phyloP scores from a whole-genome alignment of 371 early-diverging fungal genomes.

The Syncephalastrum racemosum region DNA sequence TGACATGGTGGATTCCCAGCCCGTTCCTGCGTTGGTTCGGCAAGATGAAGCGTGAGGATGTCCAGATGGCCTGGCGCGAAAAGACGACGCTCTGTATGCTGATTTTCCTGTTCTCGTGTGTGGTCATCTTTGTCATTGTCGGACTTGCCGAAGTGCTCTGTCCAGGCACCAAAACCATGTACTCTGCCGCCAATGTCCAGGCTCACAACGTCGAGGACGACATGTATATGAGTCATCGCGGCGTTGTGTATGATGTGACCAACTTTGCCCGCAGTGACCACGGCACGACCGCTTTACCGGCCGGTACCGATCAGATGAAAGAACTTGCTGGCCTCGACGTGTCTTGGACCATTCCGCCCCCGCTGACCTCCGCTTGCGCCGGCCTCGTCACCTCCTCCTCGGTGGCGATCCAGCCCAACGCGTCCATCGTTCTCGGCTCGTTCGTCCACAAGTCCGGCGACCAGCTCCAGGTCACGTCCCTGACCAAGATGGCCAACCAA shows the following conservation, averaged over 20 bases:
- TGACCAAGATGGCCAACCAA: conserved; percentile 31
- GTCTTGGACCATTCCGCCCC: conserved; percentile 71
- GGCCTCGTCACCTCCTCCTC: conserved; percentile 45
- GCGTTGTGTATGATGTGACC: conserved; percentile 70
- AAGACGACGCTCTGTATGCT: conserved; percentile 91
- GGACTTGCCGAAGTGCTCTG: conserved; percentile 89
- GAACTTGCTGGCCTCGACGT: conserved; percentile 69
- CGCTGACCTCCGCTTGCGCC: conserved; percentile 60
- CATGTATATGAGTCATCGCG: conserved; percentile 68
- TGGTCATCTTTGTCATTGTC: conserved; percentile 88
- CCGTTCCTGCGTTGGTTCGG: conserved; percentile 64
- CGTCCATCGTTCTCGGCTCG: conserved; percentile 18
- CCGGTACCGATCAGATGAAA: conserved; percentile 56
- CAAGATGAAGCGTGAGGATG: conserved; percentile 80
- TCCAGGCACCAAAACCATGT: conserved; percentile 71
- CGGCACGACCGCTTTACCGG: conserved; percentile 44
- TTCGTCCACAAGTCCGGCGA: conserved; percentile 49
- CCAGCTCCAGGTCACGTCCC: conserved; percentile 21
- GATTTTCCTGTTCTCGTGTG: conserved; percentile 76
- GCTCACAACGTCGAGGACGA: conserved; percentile 40
- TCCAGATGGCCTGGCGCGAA: conserved; percentile 96
- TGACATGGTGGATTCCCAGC: conserved; percentile 91
- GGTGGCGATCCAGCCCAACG: conserved; percentile 36
- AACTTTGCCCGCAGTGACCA: conserved; percentile 57
- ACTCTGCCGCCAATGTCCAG: conserved; percentile 52